Evolutionary conservation across 371 early-diverging fungal species (phyloP).

Genomic region (Batrachochytrium dendrobatidis): DNA sequence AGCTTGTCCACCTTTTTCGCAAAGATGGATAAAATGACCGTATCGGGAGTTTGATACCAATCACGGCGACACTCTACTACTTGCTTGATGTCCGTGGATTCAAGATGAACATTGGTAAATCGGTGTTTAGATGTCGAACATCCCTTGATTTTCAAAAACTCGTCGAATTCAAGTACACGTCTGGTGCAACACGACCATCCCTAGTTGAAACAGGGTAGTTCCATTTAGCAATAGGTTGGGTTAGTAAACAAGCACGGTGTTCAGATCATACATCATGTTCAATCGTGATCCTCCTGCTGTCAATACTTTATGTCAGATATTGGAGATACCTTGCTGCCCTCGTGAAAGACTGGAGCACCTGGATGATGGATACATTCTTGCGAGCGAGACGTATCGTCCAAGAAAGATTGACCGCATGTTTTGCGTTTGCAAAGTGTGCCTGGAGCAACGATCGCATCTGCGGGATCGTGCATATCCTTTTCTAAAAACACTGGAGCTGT

Average conservation of each 20-base stretch:
- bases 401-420: conserved; percentile 67
- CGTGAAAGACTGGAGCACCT: conserved; percentile 86
- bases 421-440: conserved; percentile 81
- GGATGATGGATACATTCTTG: conserved; percentile 79
- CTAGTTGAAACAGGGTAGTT: no score
- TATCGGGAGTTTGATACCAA: conserved; percentile 86
- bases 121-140: conserved; percentile 79
- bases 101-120: conserved; percentile 42
- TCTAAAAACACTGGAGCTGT: conserved; percentile 19
- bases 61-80: conserved; percentile 75
- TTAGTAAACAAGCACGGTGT: background rate
- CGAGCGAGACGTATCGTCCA: conserved; percentile 43
- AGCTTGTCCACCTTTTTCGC: conserved; percentile 79
- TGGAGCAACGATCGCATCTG: conserved; percentile 43
- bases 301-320: no score
- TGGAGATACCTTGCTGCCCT: conserved; percentile 44
- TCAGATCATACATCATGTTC: conserved; percentile 6
- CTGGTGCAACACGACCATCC: conserved; percentile 42
- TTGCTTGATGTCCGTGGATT: conserved; percentile 37
- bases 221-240: background rate
- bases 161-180: conserved; percentile 94
- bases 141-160: conserved; percentile 88
- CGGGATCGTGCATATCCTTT: conserved; percentile 63
- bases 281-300: no score
- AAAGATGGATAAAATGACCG: conserved; percentile 80